Conservation (phyloP, 1,284 basidiomycete genomes). For the Baeospora myosura region DNA sequence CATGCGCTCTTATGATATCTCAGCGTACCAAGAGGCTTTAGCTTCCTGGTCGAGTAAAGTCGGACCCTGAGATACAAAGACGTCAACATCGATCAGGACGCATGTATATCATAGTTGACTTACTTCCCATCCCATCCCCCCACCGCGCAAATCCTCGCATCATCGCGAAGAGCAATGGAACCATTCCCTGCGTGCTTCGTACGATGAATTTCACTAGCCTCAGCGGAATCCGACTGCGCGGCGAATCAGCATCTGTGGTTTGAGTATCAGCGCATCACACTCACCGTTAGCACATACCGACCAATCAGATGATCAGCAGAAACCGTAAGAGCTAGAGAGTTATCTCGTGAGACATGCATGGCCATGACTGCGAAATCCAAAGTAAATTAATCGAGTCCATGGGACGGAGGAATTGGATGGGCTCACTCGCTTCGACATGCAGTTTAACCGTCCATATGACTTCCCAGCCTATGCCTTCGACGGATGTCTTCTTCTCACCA, state of each 20-base stretch:
- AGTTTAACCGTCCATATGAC: conserved; percentile 59
- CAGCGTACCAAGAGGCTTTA: conserved; percentile 76
- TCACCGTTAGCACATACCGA: conserved; percentile 56
- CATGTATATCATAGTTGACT: conserved; percentile 19
- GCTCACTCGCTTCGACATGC: conserved; percentile 74
- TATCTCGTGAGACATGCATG: conserved; percentile 61
- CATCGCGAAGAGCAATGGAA: conserved; percentile 64
- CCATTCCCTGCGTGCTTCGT: conserved; percentile 80
- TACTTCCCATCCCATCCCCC: conserved; percentile 89
- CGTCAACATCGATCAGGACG: conserved; percentile 1
- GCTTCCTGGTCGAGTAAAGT: conserved; percentile 66
- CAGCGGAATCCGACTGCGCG: conserved; percentile 13
- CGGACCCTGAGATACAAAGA: conserved; percentile 47
- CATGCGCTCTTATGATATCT: conserved; percentile 71
- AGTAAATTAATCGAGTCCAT: neutral
- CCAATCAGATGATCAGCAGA: conserved; percentile 80
- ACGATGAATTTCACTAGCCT: conserved; percentile 29
- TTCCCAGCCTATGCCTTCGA: conserved; percentile 72
- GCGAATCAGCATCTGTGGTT: conserved; percentile 1
- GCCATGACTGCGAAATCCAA: conserved; percentile 65
- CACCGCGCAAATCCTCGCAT: conserved; percentile 71
- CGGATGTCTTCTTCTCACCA: conserved; percentile 36
- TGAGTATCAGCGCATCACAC: conserved; percentile 11
- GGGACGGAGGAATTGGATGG: conserved; percentile 1
- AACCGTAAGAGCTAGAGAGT: conserved; percentile 63